Evolutionary conservation across 441 rosid species (phyloP), one percentile per base, ranked within the genome.

Genomic region (Omphalea diandra): DNA sequence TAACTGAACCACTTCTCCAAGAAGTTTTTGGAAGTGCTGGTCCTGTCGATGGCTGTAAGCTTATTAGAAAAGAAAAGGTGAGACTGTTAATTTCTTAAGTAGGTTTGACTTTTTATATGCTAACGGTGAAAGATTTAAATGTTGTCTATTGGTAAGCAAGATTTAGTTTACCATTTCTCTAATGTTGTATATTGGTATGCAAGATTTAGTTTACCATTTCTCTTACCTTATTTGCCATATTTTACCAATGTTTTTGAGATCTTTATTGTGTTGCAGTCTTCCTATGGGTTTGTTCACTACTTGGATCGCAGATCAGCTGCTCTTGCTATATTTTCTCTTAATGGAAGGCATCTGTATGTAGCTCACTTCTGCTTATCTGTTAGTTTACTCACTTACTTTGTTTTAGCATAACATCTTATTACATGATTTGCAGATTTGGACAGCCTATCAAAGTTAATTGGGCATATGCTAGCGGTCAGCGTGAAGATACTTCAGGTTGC

Each of bases 361-460:
- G 29, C 64, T 71, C 14, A 8, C 49, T 52, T 43, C 40, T 61
- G 27, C 24, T 27, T 17, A 7, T 44, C 50, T 5, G 17, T 17
- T 32, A 2, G 15, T 5, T 44, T 60, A 7, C 47, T 17, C n/a
- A 38, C 18, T 54, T 47, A 5, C 27, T n/a, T 60, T 58, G 12
- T 55, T 44, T 69, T 70, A 12, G 35, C 10, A 22, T 27, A 57
- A 20, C 35, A 33, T 47, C 62, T 64, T 20, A 14, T 75, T n/a
- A n/a, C 74, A 35, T 9, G 22, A 32, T 69, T 79, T 76, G 71
- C 86, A 94, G 99, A 68, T 92, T 94, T 84, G 98, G 98, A 70
- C 99, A 92, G 83, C 98, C 99, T 68, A 94, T 92, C 79, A 94
- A 94, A 81, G 98, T 94, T 69, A 94, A 94, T 74, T 92, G 99